These are phyloP conservation scores for Trametes villosa DNA, from an alignment of 768 basidiomycete genomes.

Conservation along the genomic window DNA sequence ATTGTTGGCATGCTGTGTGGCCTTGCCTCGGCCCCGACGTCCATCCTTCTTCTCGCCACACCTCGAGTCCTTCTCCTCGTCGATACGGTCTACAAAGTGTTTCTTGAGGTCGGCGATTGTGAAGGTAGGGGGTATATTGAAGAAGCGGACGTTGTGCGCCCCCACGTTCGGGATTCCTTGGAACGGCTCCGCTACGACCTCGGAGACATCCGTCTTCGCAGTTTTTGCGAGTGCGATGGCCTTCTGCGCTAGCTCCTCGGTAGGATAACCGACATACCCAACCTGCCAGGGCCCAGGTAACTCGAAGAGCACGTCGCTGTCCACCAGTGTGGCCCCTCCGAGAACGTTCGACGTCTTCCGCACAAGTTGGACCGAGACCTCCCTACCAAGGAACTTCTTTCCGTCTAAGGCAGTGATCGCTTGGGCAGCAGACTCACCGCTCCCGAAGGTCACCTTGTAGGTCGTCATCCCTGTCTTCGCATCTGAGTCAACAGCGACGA, in stretches of 20 bases:
- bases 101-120: constrained; percentile 43
- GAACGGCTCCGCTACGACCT: constrained; percentile 54
- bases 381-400: constrained; percentile 39
- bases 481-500: constrained; percentile 35
- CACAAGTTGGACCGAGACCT: constrained; percentile 50
- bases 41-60: not conserved
- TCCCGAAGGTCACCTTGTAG: constrained; percentile 51
- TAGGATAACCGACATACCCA: constrained; percentile 68
- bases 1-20: too few relatives aligned
- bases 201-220: constrained; percentile 41
- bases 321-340: constrained; percentile 46
- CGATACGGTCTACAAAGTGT: constrained; percentile 3
- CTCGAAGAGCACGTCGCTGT: constrained; percentile 58
- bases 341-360: constrained; percentile 43
- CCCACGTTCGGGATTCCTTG: constrained; percentile 62
- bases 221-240: constrained; percentile 52
- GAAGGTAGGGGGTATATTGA: constrained; percentile 52
- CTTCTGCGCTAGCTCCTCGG: constrained; percentile 48
- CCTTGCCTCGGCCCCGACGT: not conserved
- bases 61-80: not conserved
- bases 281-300: constrained; percentile 62
- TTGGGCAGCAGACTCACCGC: constrained; percentile 50
- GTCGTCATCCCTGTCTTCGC: not conserved
- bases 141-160: constrained; percentile 62
- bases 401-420: constrained; percentile 59